Conservation (phyloP, 164 flowering plant species). For the Paratinospora sagittata region DNA sequence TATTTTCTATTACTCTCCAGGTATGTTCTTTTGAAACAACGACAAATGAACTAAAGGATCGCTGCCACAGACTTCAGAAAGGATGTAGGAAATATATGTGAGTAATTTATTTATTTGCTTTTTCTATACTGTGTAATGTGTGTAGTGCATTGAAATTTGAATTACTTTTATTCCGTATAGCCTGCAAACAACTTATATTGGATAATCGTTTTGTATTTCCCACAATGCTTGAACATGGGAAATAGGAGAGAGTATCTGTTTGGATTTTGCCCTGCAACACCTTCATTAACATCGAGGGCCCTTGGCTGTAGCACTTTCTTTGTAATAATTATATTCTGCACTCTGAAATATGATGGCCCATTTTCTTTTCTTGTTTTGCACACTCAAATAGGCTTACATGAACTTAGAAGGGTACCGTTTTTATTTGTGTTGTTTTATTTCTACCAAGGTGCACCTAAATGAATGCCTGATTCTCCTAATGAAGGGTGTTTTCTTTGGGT, state of each 20-base stretch:
- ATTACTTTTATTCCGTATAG: background rate
- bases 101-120: constrained; percentile 21
- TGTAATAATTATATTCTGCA: background rate
- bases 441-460: too few relatives aligned
- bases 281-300: background rate
- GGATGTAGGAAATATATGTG: constrained; percentile 73
- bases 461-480: too few relatives aligned
- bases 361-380: background rate
- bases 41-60: constrained; percentile 70
- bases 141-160: background rate
- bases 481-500: background rate
- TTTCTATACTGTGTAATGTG: background rate
- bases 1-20: constrained; percentile 31
- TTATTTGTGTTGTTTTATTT: too few relatives aligned
- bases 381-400: background rate
- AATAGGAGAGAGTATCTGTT: background rate
- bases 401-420: background rate
- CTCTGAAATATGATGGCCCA: background rate
- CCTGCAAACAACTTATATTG: background rate
- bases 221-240: background rate
- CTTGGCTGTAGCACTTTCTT: background rate
- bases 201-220: background rate
- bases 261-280: background rate
- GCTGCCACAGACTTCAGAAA: constrained; percentile 66
- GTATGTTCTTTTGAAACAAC: constrained; percentile 52